Percentiles rank a stretch among this genome's conserved stretches.
phyloP scores from a whole-genome alignment of 108 stramenopile species.

The Nitzschia palea region DNA sequence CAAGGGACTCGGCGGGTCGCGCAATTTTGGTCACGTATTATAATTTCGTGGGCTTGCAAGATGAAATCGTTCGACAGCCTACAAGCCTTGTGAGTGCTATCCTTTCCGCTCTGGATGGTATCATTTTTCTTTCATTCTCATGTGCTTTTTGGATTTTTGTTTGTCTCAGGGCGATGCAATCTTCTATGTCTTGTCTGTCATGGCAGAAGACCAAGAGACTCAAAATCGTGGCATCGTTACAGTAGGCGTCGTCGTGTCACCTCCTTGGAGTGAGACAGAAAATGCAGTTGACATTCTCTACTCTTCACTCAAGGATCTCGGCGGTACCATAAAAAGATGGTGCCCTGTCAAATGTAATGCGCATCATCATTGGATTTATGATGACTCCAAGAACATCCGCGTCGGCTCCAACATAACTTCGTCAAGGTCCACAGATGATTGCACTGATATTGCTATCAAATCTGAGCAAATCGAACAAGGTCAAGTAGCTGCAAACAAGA shows the following conservation, averaged over 20 bases:
- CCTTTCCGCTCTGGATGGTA: not conserved
- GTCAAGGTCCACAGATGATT: not conserved
- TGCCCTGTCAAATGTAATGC: not conserved
- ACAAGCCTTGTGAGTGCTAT: not conserved
- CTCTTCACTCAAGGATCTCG: not conserved
- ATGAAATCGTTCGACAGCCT: not conserved
- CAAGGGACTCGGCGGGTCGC: constrained; percentile 11
- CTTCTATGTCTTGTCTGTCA: not conserved
- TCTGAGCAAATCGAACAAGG: not conserved
- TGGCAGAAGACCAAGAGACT: constrained; percentile 8
- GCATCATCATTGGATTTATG: not conserved
- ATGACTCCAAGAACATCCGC: no score
- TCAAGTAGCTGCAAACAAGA: no score
- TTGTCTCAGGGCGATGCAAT: not conserved
- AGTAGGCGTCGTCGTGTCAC: not conserved
- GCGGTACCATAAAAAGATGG: not conserved
- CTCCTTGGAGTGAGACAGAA: not conserved
- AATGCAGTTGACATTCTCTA: not conserved
- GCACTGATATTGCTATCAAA: not conserved
- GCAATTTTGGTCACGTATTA: not conserved
- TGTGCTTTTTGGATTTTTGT: not conserved
- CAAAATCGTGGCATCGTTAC: constrained; percentile 10
- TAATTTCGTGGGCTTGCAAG: not conserved
- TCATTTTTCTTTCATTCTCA: not conserved
- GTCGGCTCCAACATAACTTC: not conserved